Conservation (phyloP, 345 rosid species). For the Jatropha curcas region DNA sequence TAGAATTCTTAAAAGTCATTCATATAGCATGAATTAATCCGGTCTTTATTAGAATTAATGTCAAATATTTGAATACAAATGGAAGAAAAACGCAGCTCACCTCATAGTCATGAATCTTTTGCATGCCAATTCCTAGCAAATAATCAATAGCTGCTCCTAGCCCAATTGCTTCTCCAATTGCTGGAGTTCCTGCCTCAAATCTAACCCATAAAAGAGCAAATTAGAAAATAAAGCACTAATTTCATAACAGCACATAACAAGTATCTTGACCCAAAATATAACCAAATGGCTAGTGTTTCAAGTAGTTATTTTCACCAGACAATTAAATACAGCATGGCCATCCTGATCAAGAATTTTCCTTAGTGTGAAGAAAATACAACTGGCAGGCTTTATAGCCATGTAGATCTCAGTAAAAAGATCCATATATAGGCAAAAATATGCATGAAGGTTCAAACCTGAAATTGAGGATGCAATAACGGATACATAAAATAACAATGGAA, state of each 20-base stretch:
- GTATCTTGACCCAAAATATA: background rate
- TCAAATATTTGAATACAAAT: background rate
- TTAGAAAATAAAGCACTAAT: conserved; percentile 1
- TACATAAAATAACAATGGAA: background rate
- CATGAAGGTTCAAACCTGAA: background rate
- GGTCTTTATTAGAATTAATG: background rate
- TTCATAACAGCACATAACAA: background rate
- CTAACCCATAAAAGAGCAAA: conserved; percentile 39
- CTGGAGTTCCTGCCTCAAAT: conserved; percentile 99
- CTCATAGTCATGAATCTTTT: conserved; percentile 83
- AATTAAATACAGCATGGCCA: background rate
- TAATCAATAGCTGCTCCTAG: conserved; percentile 95
- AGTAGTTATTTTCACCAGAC: background rate
- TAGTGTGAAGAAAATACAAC: background rate
- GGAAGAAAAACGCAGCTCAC: conserved; percentile 31
- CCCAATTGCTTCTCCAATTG: conserved; percentile 94
- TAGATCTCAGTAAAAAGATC: background rate
- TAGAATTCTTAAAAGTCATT: background rate
- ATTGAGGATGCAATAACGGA: background rate
- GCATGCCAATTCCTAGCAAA: conserved; percentile 79
- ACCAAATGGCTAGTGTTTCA: background rate
- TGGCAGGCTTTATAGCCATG: background rate
- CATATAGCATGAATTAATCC: background rate
- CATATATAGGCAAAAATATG: background rate
- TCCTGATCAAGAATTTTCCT: background rate